A percentile compares a stretch with the other conserved stretches of the same genome.
phyloP scores from a whole-genome alignment of 2,329 filamentous ascomycete species.

The Stachybotrys chartarum region DNA sequence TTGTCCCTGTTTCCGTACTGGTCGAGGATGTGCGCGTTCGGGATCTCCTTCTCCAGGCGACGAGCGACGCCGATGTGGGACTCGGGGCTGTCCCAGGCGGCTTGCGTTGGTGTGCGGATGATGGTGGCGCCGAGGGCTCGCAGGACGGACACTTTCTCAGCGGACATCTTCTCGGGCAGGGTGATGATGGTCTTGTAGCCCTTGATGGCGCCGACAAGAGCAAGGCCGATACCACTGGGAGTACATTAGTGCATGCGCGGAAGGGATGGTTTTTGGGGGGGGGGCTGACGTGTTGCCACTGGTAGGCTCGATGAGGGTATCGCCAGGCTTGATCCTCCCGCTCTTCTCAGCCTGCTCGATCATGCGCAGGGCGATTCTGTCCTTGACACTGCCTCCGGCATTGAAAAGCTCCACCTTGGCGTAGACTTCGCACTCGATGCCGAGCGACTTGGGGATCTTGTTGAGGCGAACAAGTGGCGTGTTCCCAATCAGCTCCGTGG shows the following conservation, averaged over 20 bases:
- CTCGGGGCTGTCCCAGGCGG: constrained; percentile 89
- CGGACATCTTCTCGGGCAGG: constrained; percentile 97
- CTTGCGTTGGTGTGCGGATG: constrained; percentile 93
- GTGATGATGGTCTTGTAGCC: constrained; percentile 99
- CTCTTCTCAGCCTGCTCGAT: constrained; percentile 88
- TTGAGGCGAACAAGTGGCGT: constrained; percentile 94
- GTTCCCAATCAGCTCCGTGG: constrained; percentile 86
- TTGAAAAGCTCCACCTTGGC: constrained; percentile 93
- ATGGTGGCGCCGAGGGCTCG: constrained; percentile 93
- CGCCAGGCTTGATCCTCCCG: constrained; percentile 91
- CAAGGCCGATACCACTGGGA: constrained; percentile 74
- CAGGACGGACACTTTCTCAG: constrained; percentile 93
- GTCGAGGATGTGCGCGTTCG: constrained; percentile 93
- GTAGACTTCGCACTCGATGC: constrained; percentile 83
- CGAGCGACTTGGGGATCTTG: constrained; percentile 83
- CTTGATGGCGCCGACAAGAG: constrained; percentile 90
- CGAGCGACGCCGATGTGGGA: constrained; percentile 94
- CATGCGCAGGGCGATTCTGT: constrained; percentile 94
- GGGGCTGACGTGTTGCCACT: constrained; percentile 75
- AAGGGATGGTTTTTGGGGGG: neutral
- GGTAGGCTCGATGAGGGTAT: constrained; percentile 95
- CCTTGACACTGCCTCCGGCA: constrained; percentile 88
- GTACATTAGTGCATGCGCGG: constrained; percentile 13
- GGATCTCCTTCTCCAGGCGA: constrained; percentile 87
- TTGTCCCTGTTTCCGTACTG: constrained; percentile 93